Base-by-base conservation (phyloP, 345 rosid species). In the Dovyalis caffra region DNA sequence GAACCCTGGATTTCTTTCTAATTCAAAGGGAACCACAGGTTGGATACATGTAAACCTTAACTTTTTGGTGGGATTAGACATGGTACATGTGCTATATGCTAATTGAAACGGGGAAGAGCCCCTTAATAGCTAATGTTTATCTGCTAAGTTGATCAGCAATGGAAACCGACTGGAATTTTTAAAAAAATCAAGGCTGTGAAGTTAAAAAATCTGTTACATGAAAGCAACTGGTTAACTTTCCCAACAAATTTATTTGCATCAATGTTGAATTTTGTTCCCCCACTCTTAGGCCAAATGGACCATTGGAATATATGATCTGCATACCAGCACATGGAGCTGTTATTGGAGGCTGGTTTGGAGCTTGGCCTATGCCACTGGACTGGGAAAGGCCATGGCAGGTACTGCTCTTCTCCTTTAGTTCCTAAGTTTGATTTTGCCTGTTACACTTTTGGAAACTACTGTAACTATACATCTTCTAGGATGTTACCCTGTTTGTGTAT, bases 311-410 rank as follows among this genome's bases (percentile, higher is more conserved):
- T 76, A 90, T 95, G 94, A 71, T 89, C 69, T 79, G 92, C 23
- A 67, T 88, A 62, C 97, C 97, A 65, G 93, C 97, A 29, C 90
- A 89, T 75, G 94, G 97, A 78, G 91, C 94, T 66, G 70, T 89
- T 34, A 71, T 91, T 82, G 99, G 97, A 80, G 97, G 91, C 57
- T 92, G 99, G 97, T 87, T 92, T 79, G 99, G 99, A 63, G 95
- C 97, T 79, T 95, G 97, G 97, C 97, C 99, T 33, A 92, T 95
- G 99, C 97, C 97, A 15, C 95, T 92, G 72, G 99, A 95, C 83
- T 95, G 99, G 99, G 97, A 95, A 79, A 88, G 91, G 82, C 94
- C 97, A 73, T 95, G 99, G 99, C 97, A 92, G 97, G 98, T 92
- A 80, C n/a, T 70, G 23, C 28, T 37, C 61, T 43, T 43, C 15